Conservation (phyloP, 345 rosid species). For the Gossypium arboreum region DNA sequence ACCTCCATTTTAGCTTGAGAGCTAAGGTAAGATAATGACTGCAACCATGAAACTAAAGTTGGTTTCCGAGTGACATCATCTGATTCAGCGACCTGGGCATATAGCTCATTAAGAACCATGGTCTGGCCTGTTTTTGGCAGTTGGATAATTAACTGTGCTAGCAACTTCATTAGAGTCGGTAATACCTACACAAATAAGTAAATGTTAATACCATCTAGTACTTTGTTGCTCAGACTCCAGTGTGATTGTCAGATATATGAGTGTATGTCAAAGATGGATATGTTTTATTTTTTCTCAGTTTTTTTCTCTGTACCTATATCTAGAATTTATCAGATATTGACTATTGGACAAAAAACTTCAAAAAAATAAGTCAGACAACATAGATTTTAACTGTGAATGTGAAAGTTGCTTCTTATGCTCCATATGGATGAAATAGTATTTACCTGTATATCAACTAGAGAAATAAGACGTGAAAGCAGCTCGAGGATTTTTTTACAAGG, state of each 20-base stretch:
- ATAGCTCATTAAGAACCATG: constrained; percentile 75
- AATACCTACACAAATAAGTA: constrained; percentile 45
- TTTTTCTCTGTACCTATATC: not conserved
- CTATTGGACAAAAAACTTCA: not conserved
- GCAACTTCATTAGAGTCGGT: constrained; percentile 73
- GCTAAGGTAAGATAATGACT: constrained; percentile 70
- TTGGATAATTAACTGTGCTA: constrained; percentile 58
- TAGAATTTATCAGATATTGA: not conserved
- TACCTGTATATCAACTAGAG: constrained; percentile 85
- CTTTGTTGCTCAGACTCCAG: not conserved
- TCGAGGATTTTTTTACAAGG: constrained; percentile 60
- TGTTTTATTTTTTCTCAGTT: not conserved
- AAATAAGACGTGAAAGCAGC: constrained; percentile 71
- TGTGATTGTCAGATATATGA: not conserved
- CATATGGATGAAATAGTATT: constrained; percentile 14
- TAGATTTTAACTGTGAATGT: not conserved
- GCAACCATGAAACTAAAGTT: constrained; percentile 84
- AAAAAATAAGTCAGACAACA: not conserved
- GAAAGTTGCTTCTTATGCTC: not conserved
- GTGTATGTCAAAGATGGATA: not conserved
- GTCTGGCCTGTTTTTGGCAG: constrained; percentile 76
- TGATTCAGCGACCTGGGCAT: constrained; percentile 73
- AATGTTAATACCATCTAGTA: constrained; percentile 5
- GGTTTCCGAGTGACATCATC: constrained; percentile 94
- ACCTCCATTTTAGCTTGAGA: constrained; percentile 29